Conservation (phyloP, 177 flowering plant genomes). For the Vitis hybrid region DNA sequence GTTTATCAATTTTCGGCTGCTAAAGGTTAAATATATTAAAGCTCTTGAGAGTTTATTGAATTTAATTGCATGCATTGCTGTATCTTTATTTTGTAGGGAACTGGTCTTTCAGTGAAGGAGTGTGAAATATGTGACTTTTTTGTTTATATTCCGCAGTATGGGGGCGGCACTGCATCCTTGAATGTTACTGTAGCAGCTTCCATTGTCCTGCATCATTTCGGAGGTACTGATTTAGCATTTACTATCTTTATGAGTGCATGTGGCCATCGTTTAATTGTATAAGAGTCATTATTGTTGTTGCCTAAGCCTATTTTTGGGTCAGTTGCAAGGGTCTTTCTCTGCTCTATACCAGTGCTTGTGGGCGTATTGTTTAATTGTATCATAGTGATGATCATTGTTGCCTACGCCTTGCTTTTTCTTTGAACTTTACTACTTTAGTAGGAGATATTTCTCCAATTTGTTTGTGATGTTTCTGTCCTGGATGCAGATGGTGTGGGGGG, state of each 20-base stretch:
- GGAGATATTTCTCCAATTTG: too few species aligned
- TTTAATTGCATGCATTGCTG: not conserved
- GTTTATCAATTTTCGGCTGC: not conserved
- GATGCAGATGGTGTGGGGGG: too few species aligned
- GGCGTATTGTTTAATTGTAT: too few species aligned
- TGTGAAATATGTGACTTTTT: constrained; percentile 94
- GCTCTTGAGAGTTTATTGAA: too few species aligned
- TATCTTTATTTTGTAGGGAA: constrained; percentile 50
- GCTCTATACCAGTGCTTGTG: not conserved
- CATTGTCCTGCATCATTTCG: constrained; percentile 93
- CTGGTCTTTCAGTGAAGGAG: constrained; percentile 87
- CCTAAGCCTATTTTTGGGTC: not conserved
- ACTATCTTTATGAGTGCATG: not conserved
- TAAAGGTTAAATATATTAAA: not conserved
- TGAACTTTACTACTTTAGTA: too few species aligned
- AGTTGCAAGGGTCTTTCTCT: not conserved
- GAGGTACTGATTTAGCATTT: constrained; percentile 48
- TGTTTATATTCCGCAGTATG: constrained; percentile 95
- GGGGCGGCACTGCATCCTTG: constrained; percentile 93
- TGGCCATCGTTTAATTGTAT: not conserved
- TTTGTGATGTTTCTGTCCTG: too few species aligned
- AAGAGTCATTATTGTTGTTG: not conserved
- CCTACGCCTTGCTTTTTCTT: too few species aligned
- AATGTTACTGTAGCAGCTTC: constrained; percentile 98
- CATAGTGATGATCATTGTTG: too few species aligned